Evolutionary conservation across 352 stramenopile genomes (phyloP).

Genomic region (Phytophthora lateralis): DNA sequence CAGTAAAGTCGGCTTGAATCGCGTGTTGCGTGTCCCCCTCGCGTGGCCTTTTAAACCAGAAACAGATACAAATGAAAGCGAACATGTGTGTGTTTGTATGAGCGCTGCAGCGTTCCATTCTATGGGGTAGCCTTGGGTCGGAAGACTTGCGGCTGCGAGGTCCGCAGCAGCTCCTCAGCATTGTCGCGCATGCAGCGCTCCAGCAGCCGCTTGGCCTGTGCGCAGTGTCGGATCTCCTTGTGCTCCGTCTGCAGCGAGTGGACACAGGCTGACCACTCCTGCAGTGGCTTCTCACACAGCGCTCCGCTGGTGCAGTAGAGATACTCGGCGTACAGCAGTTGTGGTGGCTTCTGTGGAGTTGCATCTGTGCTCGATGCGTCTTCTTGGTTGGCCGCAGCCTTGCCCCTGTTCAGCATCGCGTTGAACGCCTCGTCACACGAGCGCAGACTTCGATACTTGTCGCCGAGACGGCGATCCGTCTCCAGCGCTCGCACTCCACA

Average conservation of each 20-base stretch:
- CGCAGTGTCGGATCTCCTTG: conserved; percentile 52
- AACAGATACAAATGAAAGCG: conserved; percentile 44
- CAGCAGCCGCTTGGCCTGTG: conserved; percentile 58
- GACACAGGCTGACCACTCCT: conserved; percentile 61
- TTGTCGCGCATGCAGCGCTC: conserved; percentile 78
- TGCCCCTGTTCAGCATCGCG: conserved; percentile 43
- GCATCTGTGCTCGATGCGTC: conserved; percentile 8
- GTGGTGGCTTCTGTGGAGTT: conserved; percentile 32
- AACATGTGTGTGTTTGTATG: conserved; percentile 35
- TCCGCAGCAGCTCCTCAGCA: conserved; percentile 65
- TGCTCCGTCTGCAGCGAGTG: conserved; percentile 44
- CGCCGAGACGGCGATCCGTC: conserved; percentile 38
- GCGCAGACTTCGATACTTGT: conserved; percentile 56
- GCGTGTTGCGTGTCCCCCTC: conserved; percentile 19
- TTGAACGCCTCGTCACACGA: conserved; percentile 60
- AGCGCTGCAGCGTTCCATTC: conserved; percentile 12
- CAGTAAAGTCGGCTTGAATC: conserved; percentile 11
- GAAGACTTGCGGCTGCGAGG: conserved; percentile 68
- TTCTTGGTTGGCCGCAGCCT: conserved; percentile 6
- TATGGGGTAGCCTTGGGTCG: conserved; percentile 36
- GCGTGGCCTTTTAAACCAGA: conserved; percentile 35
- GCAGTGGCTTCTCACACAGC: conserved; percentile 56
- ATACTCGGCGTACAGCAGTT: conserved; percentile 71
- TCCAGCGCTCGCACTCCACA: conserved; percentile 49
- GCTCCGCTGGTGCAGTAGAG: conserved; percentile 57